phyloP scores from a whole-genome alignment of 2,329 filamentous ascomycete species.

The Meredithiella fracta region DNA sequence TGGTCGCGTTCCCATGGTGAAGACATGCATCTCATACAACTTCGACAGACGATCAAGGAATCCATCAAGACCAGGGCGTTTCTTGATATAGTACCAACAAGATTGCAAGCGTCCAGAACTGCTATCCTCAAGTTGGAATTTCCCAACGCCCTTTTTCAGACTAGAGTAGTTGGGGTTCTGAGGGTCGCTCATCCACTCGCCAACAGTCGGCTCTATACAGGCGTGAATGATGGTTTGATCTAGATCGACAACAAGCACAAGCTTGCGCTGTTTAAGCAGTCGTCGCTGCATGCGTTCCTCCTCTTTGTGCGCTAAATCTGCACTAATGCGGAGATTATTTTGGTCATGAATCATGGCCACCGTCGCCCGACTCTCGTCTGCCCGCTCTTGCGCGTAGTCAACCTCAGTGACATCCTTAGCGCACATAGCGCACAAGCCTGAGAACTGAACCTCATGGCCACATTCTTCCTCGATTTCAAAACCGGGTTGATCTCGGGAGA shows the following conservation, averaged over 20 bases:
- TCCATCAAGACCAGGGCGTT: slow-evolving; percentile 67
- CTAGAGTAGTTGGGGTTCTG: slow-evolving; percentile 81
- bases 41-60: slow-evolving; percentile 66
- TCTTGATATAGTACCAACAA: slow-evolving; percentile 98
- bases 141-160: slow-evolving; percentile 62
- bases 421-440: slow-evolving; percentile 78
- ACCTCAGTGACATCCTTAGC: slow-evolving; percentile 92
- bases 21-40: slow-evolving; percentile 90
- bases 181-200: slow-evolving; percentile 83
- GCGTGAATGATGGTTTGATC: slow-evolving; percentile 98
- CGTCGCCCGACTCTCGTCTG: slow-evolving; percentile 69
- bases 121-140: slow-evolving; percentile 81
- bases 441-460: slow-evolving; percentile 78
- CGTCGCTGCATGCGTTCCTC: slow-evolving; percentile 78
- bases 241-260: slow-evolving; percentile 88
- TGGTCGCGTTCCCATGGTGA: slow-evolving; percentile 97
- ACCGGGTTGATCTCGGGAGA: slow-evolving; percentile 40
- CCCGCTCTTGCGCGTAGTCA: slow-evolving; percentile 64
- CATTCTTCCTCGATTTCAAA: slow-evolving; percentile 82
- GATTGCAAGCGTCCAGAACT: slow-evolving; percentile 52
- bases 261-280: slow-evolving; percentile 62
- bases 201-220: slow-evolving; percentile 88
- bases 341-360: slow-evolving; percentile 95
- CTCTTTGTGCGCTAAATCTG: slow-evolving; percentile 59
- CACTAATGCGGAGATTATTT: slow-evolving; percentile 69